A percentile compares a stretch with the other conserved stretches of the same genome.
phyloP scores from a whole-genome alignment of 2,329 filamentous ascomycete species.

The Colletotrichum eremochloae region DNA sequence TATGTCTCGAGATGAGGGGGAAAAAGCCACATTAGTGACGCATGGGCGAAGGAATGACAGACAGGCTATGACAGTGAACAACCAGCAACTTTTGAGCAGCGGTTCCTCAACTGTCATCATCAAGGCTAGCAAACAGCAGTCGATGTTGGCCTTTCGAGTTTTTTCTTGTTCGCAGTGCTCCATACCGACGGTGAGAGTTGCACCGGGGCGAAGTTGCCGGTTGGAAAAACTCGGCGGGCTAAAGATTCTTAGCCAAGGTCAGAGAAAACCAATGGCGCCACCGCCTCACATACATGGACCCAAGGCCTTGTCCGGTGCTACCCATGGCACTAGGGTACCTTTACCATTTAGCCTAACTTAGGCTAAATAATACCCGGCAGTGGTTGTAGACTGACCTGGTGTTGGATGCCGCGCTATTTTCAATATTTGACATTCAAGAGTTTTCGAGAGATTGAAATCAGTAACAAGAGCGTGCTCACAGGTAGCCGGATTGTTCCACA shows the following conservation, averaged over 20 bases:
- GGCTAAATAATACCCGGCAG: constrained; percentile 31
- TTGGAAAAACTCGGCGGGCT: not conserved
- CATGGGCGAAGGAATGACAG: not conserved
- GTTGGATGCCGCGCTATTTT: constrained; percentile 25
- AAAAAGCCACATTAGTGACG: not conserved
- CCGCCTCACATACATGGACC: constrained; percentile 21
- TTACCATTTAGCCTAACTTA: constrained; percentile 37
- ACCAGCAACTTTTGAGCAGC: constrained; percentile 9
- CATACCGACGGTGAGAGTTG: constrained; percentile 4
- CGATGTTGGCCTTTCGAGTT: not conserved
- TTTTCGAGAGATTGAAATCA: no score
- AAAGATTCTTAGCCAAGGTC: constrained; percentile 8
- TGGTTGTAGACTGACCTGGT: not conserved
- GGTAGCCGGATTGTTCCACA: not conserved
- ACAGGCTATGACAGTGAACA: constrained; percentile 13
- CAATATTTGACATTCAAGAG: constrained; percentile 15
- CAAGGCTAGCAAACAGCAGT: constrained; percentile 5
- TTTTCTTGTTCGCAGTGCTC: constrained; percentile 1
- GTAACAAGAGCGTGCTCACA: not conserved
- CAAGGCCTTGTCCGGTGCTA: constrained; percentile 10
- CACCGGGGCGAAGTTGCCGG: constrained; percentile 8
- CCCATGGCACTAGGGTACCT: constrained; percentile 27
- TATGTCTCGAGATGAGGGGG: not conserved
- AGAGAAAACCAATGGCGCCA: constrained; percentile 14
- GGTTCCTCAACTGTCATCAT: not conserved